A percentile compares a stretch with the other conserved stretches of the same genome.
phyloP scores from a whole-genome alignment of 495 filamentous ascomycete species.

The Neurospora hispaniola region DNA sequence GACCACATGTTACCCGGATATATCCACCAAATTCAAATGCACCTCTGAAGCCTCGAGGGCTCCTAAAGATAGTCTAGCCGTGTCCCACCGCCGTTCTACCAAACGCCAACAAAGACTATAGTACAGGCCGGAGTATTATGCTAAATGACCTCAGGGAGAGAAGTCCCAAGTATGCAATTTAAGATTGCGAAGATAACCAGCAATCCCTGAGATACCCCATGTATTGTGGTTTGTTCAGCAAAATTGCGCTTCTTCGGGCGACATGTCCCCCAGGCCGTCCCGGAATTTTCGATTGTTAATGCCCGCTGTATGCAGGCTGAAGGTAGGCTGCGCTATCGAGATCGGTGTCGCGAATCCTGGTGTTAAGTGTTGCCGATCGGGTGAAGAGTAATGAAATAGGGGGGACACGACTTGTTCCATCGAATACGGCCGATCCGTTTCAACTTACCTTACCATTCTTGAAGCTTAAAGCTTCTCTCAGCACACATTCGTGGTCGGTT shows the following conservation, averaged over 20 bases:
- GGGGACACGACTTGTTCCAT: background rate
- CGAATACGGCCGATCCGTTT: background rate
- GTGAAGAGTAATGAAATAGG: background rate
- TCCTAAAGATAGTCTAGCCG: background rate
- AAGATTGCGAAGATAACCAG: background rate
- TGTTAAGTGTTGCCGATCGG: background rate
- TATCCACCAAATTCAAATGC: background rate
- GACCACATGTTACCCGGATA: background rate
- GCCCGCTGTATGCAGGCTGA: background rate
- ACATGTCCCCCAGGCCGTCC: background rate
- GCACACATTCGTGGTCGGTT: background rate
- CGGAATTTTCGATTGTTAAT: background rate
- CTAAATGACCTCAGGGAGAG: background rate
- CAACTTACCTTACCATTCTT: background rate
- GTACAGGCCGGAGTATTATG: background rate
- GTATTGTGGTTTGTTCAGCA: background rate
- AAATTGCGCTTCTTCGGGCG: background rate
- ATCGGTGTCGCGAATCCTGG: background rate
- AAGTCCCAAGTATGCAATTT: background rate
- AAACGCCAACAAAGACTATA: background rate
- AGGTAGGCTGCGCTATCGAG: background rate
- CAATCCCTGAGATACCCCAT: background rate
- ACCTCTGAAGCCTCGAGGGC: background rate
- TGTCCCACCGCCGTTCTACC: background rate
- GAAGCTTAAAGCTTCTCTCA: background rate